phyloP scores from a whole-genome alignment of 1,139 yeast genomes.

The Magnusiomyces suaveolens region DNA sequence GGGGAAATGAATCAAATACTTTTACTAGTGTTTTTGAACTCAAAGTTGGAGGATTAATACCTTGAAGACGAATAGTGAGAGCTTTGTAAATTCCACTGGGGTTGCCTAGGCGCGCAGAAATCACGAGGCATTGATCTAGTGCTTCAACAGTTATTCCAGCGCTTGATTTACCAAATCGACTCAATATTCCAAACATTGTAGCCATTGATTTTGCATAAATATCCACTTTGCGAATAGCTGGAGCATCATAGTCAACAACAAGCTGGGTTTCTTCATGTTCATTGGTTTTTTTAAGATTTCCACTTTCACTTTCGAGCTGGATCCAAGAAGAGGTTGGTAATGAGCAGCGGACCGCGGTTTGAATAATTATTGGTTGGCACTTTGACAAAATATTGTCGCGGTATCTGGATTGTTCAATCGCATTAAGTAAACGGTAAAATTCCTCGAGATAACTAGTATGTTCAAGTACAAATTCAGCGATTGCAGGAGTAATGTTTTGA shows the following conservation, averaged over 20 bases:
- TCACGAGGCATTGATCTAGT: conserved; percentile 23
- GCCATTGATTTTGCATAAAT: conserved; percentile 25
- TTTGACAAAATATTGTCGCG: conserved; percentile 20
- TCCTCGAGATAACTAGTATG: conserved; percentile 25
- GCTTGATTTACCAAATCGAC: conserved; percentile 20
- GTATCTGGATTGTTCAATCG: conserved; percentile 21
- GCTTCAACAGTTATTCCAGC: conserved; percentile 24
- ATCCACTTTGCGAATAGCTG: conserved; percentile 7
- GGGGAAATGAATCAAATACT: conserved; percentile 25
- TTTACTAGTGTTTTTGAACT: conserved; percentile 16
- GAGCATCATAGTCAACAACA: conserved; percentile 7
- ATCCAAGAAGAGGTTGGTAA: background rate
- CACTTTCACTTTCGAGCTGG: background rate
- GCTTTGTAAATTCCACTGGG: conserved; percentile 26
- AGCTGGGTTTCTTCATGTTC: conserved; percentile 5
- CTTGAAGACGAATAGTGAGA: conserved; percentile 22
- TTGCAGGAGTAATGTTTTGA: conserved; percentile 12
- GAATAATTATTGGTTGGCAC: conserved; percentile 26
- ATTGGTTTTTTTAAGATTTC: background rate
- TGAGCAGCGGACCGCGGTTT: conserved; percentile 21
- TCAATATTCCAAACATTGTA: conserved; percentile 28
- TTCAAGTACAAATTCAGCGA: conserved; percentile 22
- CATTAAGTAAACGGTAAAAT: conserved; percentile 24
- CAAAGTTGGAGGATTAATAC: conserved; percentile 11
- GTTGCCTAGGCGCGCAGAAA: conserved; percentile 26